phyloP scores from a whole-genome alignment of 1,284 basidiomycete genomes.

The Anthracocystis walkeri region DNA sequence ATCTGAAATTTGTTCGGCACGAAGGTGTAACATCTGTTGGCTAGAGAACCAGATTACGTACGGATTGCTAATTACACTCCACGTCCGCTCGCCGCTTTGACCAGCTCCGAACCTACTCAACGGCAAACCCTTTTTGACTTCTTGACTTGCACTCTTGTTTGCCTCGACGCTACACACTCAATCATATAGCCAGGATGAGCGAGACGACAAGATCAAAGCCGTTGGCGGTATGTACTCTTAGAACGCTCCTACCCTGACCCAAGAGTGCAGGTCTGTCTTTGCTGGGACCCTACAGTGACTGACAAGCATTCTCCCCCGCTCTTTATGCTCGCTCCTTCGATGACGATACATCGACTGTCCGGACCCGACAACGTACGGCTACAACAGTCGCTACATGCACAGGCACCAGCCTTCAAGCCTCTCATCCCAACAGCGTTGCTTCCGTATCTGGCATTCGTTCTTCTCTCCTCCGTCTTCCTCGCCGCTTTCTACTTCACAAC shows the following conservation, averaged over 20 bases:
- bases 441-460: conserved; percentile 53
- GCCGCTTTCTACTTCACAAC: conserved; percentile 64
- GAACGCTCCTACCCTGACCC: too few relatives aligned
- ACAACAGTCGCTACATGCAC: conserved; percentile 42
- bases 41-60: background rate
- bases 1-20: background rate
- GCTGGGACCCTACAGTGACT: background rate
- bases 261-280: too few relatives aligned
- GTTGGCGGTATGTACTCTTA: conserved; percentile 36
- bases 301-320: background rate
- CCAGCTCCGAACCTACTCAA: conserved; percentile 22
- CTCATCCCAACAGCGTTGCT: conserved; percentile 46
- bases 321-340: background rate
- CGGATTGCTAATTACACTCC: conserved; percentile 26
- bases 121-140: background rate
- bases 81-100: conserved; percentile 36
- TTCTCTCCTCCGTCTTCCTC: conserved; percentile 53
- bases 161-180: background rate
- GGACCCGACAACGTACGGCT: background rate
- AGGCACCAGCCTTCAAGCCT: conserved; percentile 37
- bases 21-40: background rate
- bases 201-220: conserved; percentile 17
- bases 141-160: background rate
- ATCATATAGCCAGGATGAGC: conserved; percentile 7
- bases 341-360: background rate